Evolutionary conservation across 2,329 filamentous ascomycete species (phyloP), one percentile per base, ranked within the genome.

Genomic region (Metarhizium robertsii): DNA sequence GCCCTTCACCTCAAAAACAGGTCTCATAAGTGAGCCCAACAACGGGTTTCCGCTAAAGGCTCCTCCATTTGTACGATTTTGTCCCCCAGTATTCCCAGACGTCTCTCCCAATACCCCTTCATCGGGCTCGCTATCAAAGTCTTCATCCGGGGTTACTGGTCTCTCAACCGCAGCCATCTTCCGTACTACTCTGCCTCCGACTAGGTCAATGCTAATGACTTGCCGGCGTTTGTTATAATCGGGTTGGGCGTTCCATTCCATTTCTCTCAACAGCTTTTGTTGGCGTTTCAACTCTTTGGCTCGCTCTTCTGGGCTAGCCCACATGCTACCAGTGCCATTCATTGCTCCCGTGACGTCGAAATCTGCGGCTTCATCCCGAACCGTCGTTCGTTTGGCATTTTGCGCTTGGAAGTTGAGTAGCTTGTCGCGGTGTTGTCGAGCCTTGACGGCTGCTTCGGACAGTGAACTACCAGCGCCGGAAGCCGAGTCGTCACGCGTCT

Each of bases 151-250:
- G 6, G 76, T 81, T 3, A 72, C 72, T 4, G 80, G 81, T 50
- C 79, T 74, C 59, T 87, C 84, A 20, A 80, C 69, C 4, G 84
- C 79, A 16, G 80, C 81, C 80, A 89, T 89, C 62, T 82, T 82
- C 57, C 81, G 83, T 4, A 94, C 84, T 2, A 95, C 83, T 63
- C 86, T 91, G 18, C 87, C 86, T 0, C 86, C 86, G 8, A 85
- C 84, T 0, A 96, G 73, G 67, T 96, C 90, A 58, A 96, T 88
- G 65, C 88, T 92, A 61, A 95, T 81, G 1, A 96, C 87, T 58
- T 94, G 86, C 62, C 81, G 83, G 57, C 89, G 80, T 78, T 92
- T 95, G 74, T 96, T 92, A 70, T 91, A 96, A 59, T 95, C 92
- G 0, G 91, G 90, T 53, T 81, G 77, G 4, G 87, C 85, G 61